phyloP scores from a whole-genome alignment of 1,284 basidiomycete genomes.

The Dichomitus squalens region DNA sequence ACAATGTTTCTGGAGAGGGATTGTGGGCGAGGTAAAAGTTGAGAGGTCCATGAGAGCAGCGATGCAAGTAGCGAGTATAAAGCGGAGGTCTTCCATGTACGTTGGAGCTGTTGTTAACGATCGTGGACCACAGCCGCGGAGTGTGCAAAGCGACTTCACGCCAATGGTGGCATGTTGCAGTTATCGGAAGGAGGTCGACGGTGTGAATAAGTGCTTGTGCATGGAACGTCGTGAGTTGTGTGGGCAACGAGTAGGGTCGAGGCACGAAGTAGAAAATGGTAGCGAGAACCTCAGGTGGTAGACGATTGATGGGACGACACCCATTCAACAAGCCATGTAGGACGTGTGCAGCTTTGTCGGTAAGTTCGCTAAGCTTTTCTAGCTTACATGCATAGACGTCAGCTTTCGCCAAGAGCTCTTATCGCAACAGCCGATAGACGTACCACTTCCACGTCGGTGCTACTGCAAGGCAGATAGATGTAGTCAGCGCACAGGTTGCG shows the following conservation, averaged over 20 bases:
- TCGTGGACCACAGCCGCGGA: neutral
- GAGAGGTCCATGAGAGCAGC: neutral
- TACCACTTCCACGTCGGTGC: neutral
- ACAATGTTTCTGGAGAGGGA: neutral
- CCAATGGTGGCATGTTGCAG: neutral
- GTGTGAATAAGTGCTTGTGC: neutral
- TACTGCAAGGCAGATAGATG: no score
- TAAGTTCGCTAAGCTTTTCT: neutral
- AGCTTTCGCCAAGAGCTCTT: neutral
- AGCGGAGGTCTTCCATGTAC: neutral
- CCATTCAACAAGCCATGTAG: neutral
- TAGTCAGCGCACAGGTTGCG: neutral
- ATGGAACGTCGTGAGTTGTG: neutral
- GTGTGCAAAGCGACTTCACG: neutral
- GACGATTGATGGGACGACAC: neutral
- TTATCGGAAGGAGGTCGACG: neutral
- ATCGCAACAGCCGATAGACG: neutral
- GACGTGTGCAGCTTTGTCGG: neutral
- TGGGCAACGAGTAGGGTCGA: neutral
- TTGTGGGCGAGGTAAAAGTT: neutral
- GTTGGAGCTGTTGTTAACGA: neutral
- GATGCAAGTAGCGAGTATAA: neutral
- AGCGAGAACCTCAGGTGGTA: neutral
- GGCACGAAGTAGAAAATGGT: neutral
- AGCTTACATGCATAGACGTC: neutral